phyloP scores from a whole-genome alignment of 1,284 basidiomycete species.

The Trichosporon coremiiforme region DNA sequence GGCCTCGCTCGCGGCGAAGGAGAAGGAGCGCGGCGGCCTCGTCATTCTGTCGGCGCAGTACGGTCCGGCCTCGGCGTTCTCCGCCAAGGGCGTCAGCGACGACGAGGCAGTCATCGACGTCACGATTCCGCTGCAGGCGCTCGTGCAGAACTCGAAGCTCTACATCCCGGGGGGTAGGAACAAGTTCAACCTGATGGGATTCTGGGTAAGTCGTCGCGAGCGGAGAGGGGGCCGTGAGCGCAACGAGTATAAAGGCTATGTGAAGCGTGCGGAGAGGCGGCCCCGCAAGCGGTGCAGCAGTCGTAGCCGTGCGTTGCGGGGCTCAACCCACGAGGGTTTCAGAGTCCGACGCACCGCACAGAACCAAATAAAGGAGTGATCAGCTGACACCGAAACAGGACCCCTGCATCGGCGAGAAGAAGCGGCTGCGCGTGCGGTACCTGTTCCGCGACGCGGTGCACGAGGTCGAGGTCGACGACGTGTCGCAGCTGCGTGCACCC shows the following conservation, averaged over 20 bases:
- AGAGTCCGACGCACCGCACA: neutral
- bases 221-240: too few relatives aligned
- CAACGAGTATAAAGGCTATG: too few relatives aligned
- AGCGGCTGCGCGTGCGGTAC: constrained; percentile 70
- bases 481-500: constrained; percentile 70
- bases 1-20: constrained; percentile 36
- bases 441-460: constrained; percentile 73
- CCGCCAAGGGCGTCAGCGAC: constrained; percentile 60
- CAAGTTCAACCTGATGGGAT: constrained; percentile 58
- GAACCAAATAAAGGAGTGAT: neutral
- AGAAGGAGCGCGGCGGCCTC: constrained; percentile 62
- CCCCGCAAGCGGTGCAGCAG: neutral
- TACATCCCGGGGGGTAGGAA: constrained; percentile 72
- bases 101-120: constrained; percentile 65
- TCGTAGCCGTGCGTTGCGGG: neutral
- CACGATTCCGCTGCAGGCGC: constrained; percentile 75
- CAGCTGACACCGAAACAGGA: constrained; percentile 38
- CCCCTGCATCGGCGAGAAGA: constrained; percentile 56
- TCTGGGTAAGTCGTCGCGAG: constrained; percentile 42
- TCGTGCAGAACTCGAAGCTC: constrained; percentile 76
- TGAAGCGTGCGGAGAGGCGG: neutral
- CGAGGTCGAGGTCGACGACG: constrained; percentile 74
- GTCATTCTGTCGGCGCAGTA: constrained; percentile 73
- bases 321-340: neutral
- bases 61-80: constrained; percentile 57